Conservation (phyloP, 2,329 filamentous ascomycete genomes). For the Corynespora cassiicola region DNA sequence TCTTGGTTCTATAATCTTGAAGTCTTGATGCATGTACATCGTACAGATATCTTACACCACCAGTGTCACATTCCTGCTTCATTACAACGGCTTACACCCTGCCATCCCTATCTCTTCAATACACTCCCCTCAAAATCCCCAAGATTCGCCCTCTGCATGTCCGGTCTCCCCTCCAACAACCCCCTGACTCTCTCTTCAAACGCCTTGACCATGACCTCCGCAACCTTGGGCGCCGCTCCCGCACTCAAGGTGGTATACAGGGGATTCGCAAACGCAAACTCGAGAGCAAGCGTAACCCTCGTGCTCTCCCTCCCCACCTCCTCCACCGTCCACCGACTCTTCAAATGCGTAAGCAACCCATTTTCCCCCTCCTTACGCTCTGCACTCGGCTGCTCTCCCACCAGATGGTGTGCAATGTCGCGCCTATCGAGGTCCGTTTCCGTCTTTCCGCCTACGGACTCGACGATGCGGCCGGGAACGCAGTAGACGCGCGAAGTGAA, state of each 20-base stretch:
- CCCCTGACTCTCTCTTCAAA: conserved; percentile 82
- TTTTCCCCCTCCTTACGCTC: conserved; percentile 9
- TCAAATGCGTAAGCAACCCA: conserved; percentile 69
- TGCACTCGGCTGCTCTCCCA: conserved; percentile 13
- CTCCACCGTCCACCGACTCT: conserved; percentile 72
- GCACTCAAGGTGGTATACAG: conserved; percentile 82
- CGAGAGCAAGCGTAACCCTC: conserved; percentile 76
- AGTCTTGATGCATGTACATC: no score
- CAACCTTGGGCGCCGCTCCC: conserved; percentile 83
- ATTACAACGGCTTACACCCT: background rate
- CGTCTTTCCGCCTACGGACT: conserved; percentile 73
- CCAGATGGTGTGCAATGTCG: conserved; percentile 51
- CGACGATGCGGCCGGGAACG: conserved; percentile 73
- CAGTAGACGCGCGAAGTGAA: conserved; percentile 85
- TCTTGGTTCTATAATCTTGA: no score
- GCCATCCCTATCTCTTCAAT: conserved; percentile 23
- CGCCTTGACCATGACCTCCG: conserved; percentile 86
- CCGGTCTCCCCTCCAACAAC: conserved; percentile 47
- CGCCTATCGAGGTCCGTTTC: conserved; percentile 51
- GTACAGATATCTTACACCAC: no score
- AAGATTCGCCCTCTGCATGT: conserved; percentile 27
- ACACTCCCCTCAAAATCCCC: conserved; percentile 34
- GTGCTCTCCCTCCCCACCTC: conserved; percentile 61
- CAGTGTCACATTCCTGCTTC: background rate
- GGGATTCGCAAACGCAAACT: conserved; percentile 88